Conservation (phyloP, 441 rosid species). For the Adansonia gregorii region DNA sequence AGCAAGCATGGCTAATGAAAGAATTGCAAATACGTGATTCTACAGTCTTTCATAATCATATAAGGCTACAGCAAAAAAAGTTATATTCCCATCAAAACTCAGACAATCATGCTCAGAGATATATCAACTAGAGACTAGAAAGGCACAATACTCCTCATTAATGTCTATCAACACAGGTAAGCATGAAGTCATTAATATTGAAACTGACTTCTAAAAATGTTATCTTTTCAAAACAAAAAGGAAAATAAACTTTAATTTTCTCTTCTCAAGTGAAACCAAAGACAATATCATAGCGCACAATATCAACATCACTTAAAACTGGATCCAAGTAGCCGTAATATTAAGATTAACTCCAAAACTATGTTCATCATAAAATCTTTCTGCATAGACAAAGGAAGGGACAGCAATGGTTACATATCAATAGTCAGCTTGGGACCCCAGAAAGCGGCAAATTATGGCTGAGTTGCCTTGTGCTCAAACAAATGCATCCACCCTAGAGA, state of each 20-base stretch:
- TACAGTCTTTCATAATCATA: background rate
- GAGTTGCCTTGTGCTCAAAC: background rate
- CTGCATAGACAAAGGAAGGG: too few relatives aligned
- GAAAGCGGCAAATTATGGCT: background rate
- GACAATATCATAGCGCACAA: background rate
- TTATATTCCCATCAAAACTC: background rate
- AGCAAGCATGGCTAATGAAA: background rate
- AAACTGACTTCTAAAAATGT: background rate
- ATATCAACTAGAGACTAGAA: background rate
- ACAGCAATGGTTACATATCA: background rate
- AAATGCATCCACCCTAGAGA: constrained; percentile 1
- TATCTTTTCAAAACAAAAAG: background rate
- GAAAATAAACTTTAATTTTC: background rate
- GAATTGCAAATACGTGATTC: background rate
- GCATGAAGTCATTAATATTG: background rate
- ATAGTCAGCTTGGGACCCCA: background rate
- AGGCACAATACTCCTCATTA: background rate
- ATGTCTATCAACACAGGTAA: background rate
- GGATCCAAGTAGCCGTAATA: background rate
- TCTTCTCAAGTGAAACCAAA: constrained; percentile 15
- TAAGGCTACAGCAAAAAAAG: background rate
- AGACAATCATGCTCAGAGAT: background rate
- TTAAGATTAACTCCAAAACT: background rate
- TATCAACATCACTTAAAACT: background rate
- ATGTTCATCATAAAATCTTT: background rate